Conservation (phyloP, 2,329 filamentous ascomycete species). For the Dothideomycetes sp. region DNA sequence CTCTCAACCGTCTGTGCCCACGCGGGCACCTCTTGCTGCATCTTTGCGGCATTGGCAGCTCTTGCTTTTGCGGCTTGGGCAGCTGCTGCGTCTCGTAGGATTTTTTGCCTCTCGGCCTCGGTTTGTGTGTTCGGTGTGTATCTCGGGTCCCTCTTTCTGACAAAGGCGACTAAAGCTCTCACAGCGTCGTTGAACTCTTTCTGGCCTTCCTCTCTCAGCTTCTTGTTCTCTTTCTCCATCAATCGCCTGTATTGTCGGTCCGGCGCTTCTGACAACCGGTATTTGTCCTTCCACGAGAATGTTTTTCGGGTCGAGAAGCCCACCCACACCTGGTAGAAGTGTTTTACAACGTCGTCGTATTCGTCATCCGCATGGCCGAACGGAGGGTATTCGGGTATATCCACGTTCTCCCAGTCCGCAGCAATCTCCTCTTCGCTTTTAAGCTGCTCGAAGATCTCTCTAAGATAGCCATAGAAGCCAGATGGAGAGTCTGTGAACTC, state of each 20-base stretch:
- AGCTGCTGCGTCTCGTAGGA: constrained; percentile 64
- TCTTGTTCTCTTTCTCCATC: constrained; percentile 94
- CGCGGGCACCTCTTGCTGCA: constrained; percentile 56
- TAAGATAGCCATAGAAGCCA: constrained; percentile 76
- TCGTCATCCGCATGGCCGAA: constrained; percentile 70
- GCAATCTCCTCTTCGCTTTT: constrained; percentile 70
- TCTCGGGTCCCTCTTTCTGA: constrained; percentile 81
- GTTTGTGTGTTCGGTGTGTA: constrained; percentile 67
- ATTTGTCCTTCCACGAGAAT: constrained; percentile 83
- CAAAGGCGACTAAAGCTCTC: constrained; percentile 72
- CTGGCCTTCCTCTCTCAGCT: constrained; percentile 67
- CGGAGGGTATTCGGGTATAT: constrained; percentile 59
- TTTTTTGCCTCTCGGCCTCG: constrained; percentile 69
- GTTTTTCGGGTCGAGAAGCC: constrained; percentile 74
- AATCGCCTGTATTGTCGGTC: constrained; percentile 70
- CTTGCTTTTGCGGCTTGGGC: constrained; percentile 77
- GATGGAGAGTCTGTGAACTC: constrained; percentile 68
- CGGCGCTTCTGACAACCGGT: constrained; percentile 72
- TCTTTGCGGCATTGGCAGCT: constrained; percentile 67
- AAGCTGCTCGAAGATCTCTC: constrained; percentile 68
- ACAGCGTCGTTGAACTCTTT: constrained; percentile 91
- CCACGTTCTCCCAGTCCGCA: constrained; percentile 54
- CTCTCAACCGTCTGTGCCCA: constrained; percentile 58
- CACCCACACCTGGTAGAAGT: constrained; percentile 73
- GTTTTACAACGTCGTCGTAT: constrained; percentile 65